Conservation (phyloP, 2,329 filamentous ascomycete species). For the Raffaelea ambrosiae region DNA sequence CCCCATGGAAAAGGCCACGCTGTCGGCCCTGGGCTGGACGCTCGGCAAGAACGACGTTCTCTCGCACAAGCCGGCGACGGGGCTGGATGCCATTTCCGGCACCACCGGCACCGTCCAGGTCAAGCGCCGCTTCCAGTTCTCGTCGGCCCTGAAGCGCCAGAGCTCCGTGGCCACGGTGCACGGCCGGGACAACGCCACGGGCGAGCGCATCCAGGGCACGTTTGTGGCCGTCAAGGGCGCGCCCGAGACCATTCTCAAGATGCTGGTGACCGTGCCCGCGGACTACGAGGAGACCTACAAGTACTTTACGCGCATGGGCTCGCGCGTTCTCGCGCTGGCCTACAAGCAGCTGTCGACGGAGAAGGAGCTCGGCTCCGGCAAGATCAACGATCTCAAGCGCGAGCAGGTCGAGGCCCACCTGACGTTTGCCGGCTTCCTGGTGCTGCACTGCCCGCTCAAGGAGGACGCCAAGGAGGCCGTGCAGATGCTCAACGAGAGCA, state of each 20-base stretch:
- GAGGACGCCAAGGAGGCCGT: slow-evolving; percentile 92
- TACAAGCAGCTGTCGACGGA: slow-evolving; percentile 86
- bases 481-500: slow-evolving; percentile 97
- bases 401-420: slow-evolving; percentile 83
- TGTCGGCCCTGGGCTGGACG: slow-evolving; percentile 82
- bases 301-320: slow-evolving; percentile 92
- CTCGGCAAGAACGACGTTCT: slow-evolving; percentile 85
- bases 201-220: slow-evolving; percentile 71
- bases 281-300: slow-evolving; percentile 98
- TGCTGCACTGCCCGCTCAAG: slow-evolving; percentile 91
- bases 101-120: slow-evolving; percentile 76
- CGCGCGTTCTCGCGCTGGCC: slow-evolving; percentile 83
- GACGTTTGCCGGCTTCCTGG: slow-evolving; percentile 88
- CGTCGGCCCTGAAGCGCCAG: slow-evolving; percentile 89
- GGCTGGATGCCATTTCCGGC: slow-evolving; percentile 25
- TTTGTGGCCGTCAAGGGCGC: slow-evolving; percentile 96
- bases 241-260: slow-evolving; percentile 91
- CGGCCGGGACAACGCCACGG: slow-evolving; percentile 60
- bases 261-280: slow-evolving; percentile 72
- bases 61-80: slow-evolving; percentile 53
- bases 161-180: slow-evolving; percentile 85
- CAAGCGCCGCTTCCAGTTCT: slow-evolving; percentile 96
- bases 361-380: slow-evolving; percentile 70
- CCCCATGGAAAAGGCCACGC: slow-evolving; percentile 96
- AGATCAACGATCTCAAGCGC: slow-evolving; percentile 88